Base-by-base conservation (phyloP, 106 monocot genomes). In the Allium cepa region DNA sequence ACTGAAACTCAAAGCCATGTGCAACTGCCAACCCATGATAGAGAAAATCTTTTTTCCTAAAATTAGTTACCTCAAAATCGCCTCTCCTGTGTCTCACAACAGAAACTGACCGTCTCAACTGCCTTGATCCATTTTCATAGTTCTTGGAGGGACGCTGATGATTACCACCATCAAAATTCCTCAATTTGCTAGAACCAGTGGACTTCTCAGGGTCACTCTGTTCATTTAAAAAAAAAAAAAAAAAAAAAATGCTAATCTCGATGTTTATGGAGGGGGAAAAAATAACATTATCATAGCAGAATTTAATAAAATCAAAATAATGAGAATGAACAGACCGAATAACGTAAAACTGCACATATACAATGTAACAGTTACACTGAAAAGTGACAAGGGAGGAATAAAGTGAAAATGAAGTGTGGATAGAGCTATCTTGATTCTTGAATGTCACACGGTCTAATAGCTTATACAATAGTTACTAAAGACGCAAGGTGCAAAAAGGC, bases 51-150 rank as follows among this genome's bases (percentile, higher is more conserved):
- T 36, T 36, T 2, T 36, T 36, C 36, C 36, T 36, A 36, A 36
- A 36, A 4, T 36, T 55, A 64, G 27, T 47, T 79, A 85, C 85
- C 81, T 81, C 85, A 4, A 79, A 76, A 69, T 85, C 76, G 22
- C 73, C 67, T 58, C 72, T 57, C 14, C 60, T 71, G 45, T 81
- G 56, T 56, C 79, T 75, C 68, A 70, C 79, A 50, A 72, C 68
- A 7, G 81, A 81, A 13, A 64, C n/a, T 10, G 79, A 79, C 4
- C 78, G 59, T 17, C 60, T 48, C 26, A 4, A 50, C 26, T 1
- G 71, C 60, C 71, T 71, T 10, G 46, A 15, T 7, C 53, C 53
- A 4, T 55, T 15, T 11, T 15, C 11, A 5, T 36, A 36, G 36
- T 36, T 36, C 36, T 36, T 36, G 36, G 53, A 76, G 69, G 70